Conservation (phyloP, 306 rosid genomes). For the Oemleria cerasiformis region DNA sequence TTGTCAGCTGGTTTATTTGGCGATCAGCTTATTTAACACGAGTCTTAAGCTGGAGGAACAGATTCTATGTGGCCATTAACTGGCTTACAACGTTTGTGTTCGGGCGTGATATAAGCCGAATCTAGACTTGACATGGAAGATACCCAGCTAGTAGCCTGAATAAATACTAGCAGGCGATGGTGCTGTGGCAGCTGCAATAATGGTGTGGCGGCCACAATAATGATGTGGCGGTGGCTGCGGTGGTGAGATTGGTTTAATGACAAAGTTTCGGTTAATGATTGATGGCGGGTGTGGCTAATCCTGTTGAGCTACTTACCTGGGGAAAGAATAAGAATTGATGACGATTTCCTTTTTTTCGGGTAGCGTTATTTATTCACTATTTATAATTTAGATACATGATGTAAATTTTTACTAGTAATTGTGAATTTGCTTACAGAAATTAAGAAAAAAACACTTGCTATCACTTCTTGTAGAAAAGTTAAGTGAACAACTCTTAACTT, state of each 20-base stretch:
- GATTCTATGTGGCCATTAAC: constrained; percentile 88
- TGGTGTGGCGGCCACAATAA: background rate
- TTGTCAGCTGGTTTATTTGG: constrained; percentile 87
- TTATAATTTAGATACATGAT: no score
- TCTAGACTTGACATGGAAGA: constrained; percentile 35
- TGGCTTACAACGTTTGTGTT: constrained; percentile 89
- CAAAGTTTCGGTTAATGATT: background rate
- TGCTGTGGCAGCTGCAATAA: background rate
- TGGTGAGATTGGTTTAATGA: background rate
- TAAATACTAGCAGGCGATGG: background rate
- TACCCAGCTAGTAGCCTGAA: background rate
- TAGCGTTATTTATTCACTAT: no score
- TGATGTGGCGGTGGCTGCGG: background rate
- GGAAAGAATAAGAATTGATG: no score
- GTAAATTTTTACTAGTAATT: no score
- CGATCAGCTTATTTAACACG: constrained; percentile 86
- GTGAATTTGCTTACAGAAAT: no score
- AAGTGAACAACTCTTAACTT: no score
- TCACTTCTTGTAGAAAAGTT: no score
- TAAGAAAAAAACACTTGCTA: no score
- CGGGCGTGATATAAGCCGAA: constrained; percentile 94
- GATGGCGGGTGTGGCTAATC: background rate
- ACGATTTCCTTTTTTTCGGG: no score
- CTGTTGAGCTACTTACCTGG: background rate
- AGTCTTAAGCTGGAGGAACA: constrained; percentile 92